These are phyloP conservation scores for Colletotrichum neosansevieriae DNA, from an alignment of 2,329 filamentous ascomycete genomes.

Conservation along the genomic window DNA sequence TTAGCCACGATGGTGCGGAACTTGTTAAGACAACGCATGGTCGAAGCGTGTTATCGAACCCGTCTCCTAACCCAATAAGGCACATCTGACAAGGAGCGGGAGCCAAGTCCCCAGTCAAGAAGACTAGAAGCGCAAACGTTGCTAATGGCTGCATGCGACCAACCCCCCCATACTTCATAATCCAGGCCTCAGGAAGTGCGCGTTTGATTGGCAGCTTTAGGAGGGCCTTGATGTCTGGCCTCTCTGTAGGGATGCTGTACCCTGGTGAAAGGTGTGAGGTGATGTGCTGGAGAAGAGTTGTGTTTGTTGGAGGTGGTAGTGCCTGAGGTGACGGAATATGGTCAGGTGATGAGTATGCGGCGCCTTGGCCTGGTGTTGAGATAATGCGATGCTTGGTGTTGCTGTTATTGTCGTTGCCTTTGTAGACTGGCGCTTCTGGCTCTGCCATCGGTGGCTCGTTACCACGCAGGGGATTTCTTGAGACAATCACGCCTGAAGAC, in stretches of 20 bases:
- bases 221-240: constrained; percentile 29
- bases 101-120: constrained; percentile 29
- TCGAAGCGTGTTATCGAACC: background rate
- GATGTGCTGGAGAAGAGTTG: constrained; percentile 8
- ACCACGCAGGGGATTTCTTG: constrained; percentile 41
- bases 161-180: constrained; percentile 11
- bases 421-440: background rate
- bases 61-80: background rate
- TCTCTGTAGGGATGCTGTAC: constrained; percentile 21
- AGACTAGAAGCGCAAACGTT: constrained; percentile 30
- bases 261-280: background rate
- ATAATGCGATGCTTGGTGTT: background rate
- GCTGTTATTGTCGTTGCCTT: background rate
- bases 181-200: constrained; percentile 8
- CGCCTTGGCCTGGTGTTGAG: background rate
- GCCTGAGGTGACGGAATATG: background rate
- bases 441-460: constrained; percentile 42
- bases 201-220: constrained; percentile 27
- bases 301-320: background rate
- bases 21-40: constrained; percentile 47
- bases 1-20: constrained; percentile 40
- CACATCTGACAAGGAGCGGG: constrained; percentile 14
- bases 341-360: background rate
- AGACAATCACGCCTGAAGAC: constrained; percentile 43
- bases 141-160: constrained; percentile 7